Conservation (phyloP, 1,284 basidiomycete species). For the Gomphus sp. region DNA sequence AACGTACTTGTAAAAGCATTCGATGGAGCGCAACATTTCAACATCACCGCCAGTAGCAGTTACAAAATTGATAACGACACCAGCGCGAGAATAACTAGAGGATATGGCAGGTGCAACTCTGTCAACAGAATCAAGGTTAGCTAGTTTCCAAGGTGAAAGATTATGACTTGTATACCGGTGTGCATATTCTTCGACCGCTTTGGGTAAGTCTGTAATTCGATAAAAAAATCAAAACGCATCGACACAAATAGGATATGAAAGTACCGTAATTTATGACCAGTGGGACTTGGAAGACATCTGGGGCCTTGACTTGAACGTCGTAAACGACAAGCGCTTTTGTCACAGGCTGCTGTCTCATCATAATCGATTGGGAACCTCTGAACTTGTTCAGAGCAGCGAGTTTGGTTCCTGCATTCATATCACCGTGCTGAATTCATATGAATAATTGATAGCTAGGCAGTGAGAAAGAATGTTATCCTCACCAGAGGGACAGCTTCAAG, state of each 20-base stretch:
- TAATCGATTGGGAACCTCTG: slow-evolving; percentile 43
- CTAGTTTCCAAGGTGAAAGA: neutral
- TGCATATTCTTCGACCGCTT: slow-evolving; percentile 93
- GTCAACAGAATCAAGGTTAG: neutral
- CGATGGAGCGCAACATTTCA: slow-evolving; percentile 94
- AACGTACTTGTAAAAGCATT: slow-evolving; percentile 87
- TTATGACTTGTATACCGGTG: slow-evolving; percentile 52
- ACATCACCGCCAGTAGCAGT: slow-evolving; percentile 95
- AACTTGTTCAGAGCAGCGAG: slow-evolving; percentile 77
- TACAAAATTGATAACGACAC: slow-evolving; percentile 90
- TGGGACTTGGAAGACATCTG: slow-evolving; percentile 84
- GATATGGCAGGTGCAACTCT: slow-evolving; percentile 78
- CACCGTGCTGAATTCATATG: slow-evolving; percentile 50
- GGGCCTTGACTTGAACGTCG: slow-evolving; percentile 83
- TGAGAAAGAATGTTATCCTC: slow-evolving; percentile 22
- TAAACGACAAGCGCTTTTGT: slow-evolving; percentile 83
- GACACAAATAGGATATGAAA: neutral
- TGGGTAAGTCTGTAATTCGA: slow-evolving; percentile 66
- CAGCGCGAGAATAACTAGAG: slow-evolving; percentile 70
- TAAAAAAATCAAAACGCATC: neutral
- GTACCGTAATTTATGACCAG: slow-evolving; percentile 84
- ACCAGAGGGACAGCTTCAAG: slow-evolving; percentile 80
- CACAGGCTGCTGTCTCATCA: slow-evolving; percentile 45
- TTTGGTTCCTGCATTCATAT: slow-evolving; percentile 78
- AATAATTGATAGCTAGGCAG: slow-evolving; percentile 1